phyloP scores from a whole-genome alignment of 2,329 filamentous ascomycete genomes.

The Claviceps spartinae region DNA sequence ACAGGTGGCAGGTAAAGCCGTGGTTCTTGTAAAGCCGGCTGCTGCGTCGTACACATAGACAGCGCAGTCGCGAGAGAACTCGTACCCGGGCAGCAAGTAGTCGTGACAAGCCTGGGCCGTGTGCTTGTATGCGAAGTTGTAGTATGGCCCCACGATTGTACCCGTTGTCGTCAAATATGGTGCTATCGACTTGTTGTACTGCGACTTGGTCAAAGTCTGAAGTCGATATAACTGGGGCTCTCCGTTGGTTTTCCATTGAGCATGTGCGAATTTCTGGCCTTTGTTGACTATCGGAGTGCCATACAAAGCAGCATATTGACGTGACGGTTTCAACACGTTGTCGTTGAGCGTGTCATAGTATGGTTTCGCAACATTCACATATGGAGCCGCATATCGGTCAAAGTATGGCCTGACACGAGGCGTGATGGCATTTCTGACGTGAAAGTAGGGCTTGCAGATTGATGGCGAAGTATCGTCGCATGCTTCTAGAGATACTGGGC shows the following conservation, averaged over 20 bases:
- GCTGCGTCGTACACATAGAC: slow-evolving; percentile 52
- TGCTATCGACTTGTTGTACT: slow-evolving; percentile 59
- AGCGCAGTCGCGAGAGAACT: slow-evolving; percentile 60
- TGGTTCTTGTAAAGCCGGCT: slow-evolving; percentile 53
- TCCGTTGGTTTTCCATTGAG: slow-evolving; percentile 67
- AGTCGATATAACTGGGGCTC: slow-evolving; percentile 60
- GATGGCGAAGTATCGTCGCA: slow-evolving; percentile 57
- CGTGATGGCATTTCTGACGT: slow-evolving; percentile 45
- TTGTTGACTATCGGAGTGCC: slow-evolving; percentile 60
- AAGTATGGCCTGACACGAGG: slow-evolving; percentile 82
- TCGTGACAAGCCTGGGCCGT: slow-evolving; percentile 56
- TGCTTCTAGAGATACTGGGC: slow-evolving; percentile 55
- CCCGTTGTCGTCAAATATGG: slow-evolving; percentile 57
- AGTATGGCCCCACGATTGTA: slow-evolving; percentile 55
- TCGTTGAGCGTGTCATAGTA: slow-evolving; percentile 55
- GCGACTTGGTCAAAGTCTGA: slow-evolving; percentile 42
- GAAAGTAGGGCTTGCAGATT: slow-evolving; percentile 74
- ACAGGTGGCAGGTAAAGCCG: slow-evolving; percentile 57
- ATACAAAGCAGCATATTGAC: slow-evolving; percentile 54
- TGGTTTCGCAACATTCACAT: slow-evolving; percentile 62
- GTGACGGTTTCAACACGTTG: slow-evolving; percentile 54
- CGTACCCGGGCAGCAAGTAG: slow-evolving; percentile 62
- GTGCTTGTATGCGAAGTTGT: slow-evolving; percentile 48
- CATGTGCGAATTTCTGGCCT: slow-evolving; percentile 49
- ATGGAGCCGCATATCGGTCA: slow-evolving; percentile 67